Base-by-base conservation (phyloP, 768 basidiomycete genomes). In the Xerocomellus intermedius region DNA sequence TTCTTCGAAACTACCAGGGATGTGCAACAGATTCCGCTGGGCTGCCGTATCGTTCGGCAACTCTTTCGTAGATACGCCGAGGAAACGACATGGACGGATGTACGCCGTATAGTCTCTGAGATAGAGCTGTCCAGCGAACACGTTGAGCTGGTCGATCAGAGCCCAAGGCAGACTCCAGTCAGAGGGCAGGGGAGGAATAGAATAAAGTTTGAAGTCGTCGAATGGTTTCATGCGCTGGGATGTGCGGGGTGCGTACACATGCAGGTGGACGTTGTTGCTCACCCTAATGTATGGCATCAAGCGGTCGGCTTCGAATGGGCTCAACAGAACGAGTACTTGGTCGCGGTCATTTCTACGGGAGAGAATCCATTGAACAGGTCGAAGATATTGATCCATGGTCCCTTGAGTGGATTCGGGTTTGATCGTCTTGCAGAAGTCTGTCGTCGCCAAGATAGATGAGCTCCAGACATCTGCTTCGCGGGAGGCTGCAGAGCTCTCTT, bases 161-260 rank as follows among this genome's bases (percentile, higher is more conserved):
- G 8, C 17, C 37, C 43, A 43, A 0, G 54, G 33, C 2, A 54
- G 48, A 2, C 22, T 55, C 46, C 46, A 48, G 16, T 37, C 33
- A 26, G 46, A 17, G 47, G 53, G 48, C 0, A 51, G 8, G 2
- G 54, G 33, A 22, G 60, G 64, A 28, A 59, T 43, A 6, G 24
- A 14, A n/a, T 55, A 42, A 5, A 64, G 49, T 7, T 5, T 36
- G 7, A 68, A 63, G 30, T 70, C 59, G 32, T 80, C 79, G 28
- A 71, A 71, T 6, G 74, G 56, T 22, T 63, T 61, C 70, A 74
- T 74, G 2, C 60, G 60, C 16, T 62, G 48, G 5, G 64, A 69
- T 41, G 73, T 72, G 4, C 74, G 63, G 3, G 79, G 75, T 6
- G 74, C 59, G 48, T 79, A 80, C 0, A 73, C 42, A 54, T 77